Percentiles rank a stretch among this genome's conserved stretches.
Evolutionary conservation across 2,329 filamentous ascomycete genomes (phyloP).

Genomic region (Alternaria panax): DNA sequence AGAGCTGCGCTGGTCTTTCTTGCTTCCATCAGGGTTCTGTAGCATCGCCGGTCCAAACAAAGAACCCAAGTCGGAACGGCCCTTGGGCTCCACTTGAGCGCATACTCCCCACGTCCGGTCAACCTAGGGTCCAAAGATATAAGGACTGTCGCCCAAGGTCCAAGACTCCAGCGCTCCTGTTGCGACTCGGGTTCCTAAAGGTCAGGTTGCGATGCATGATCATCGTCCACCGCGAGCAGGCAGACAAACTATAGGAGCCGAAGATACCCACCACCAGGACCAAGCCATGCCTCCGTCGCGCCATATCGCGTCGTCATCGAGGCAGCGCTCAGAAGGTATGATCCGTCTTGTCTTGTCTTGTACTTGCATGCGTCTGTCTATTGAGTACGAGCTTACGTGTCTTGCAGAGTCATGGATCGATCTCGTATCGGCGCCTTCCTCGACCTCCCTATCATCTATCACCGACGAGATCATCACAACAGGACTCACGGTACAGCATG

Average conservation of each 20-base stretch:
- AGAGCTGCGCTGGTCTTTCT: constrained; percentile 7
- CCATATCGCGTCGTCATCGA: constrained; percentile 26
- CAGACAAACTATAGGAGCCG: constrained; percentile 27
- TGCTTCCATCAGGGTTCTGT: constrained; percentile 9
- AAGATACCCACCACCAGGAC: constrained; percentile 24
- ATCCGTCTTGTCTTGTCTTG: neutral
- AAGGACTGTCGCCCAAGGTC: constrained; percentile 2
- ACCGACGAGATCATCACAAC: constrained; percentile 92
- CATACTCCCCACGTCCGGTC: constrained; percentile 31
- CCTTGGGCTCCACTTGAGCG: constrained; percentile 37
- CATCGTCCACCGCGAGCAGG: constrained; percentile 30
- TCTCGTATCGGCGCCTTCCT: constrained; percentile 89
- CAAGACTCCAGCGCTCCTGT: neutral
- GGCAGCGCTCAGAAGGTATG: constrained; percentile 42
- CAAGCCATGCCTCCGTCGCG: constrained; percentile 33
- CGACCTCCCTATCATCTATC: constrained; percentile 84
- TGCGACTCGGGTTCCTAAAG: neutral
- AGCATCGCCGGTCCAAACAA: constrained; percentile 25
- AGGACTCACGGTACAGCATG: constrained; percentile 76
- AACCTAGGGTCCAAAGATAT: constrained; percentile 14
- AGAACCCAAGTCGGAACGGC: constrained; percentile 42
- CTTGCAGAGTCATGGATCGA: constrained; percentile 94
- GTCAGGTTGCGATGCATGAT: constrained; percentile 35
- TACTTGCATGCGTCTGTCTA: neutral
- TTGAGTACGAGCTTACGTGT: constrained; percentile 20